phyloP scores from a whole-genome alignment of 805 yeast genomes.

The Brettanomyces custersianus region DNA sequence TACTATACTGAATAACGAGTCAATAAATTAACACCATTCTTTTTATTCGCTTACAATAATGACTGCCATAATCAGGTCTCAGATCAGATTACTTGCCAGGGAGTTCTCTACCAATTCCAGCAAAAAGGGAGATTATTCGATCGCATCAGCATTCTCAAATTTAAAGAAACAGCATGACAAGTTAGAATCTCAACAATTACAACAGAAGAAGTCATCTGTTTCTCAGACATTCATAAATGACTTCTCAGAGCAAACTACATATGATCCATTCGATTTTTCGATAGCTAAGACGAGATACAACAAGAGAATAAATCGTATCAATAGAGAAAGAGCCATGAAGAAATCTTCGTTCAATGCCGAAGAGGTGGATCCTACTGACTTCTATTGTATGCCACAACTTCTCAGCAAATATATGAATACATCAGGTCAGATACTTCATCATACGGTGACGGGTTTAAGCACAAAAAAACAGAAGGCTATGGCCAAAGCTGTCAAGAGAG shows the following conservation, averaged over 20 bases:
- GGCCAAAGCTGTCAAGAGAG: conserved; percentile 70
- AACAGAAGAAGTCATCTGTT: conserved; percentile 24
- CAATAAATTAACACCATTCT: too few species aligned
- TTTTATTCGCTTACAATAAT: too few species aligned
- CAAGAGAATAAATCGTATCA: conserved; percentile 20
- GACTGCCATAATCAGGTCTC: not conserved
- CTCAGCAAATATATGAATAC: conserved; percentile 57
- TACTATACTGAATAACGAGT: too few species aligned
- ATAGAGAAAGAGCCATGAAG: conserved; percentile 16
- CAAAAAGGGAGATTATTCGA: conserved; percentile 5
- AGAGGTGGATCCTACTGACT: conserved; percentile 58
- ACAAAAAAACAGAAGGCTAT: conserved; percentile 60
- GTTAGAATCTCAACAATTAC: conserved; percentile 14
- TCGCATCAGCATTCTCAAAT: conserved; percentile 14
- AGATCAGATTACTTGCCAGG: not conserved
- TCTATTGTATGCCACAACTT: conserved; percentile 63
- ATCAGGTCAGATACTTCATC: conserved; percentile 70
- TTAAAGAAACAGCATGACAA: conserved; percentile 14
- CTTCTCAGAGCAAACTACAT: conserved; percentile 44
- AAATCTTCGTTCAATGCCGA: conserved; percentile 24
- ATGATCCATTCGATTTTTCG: conserved; percentile 79
- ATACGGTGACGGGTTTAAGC: conserved; percentile 61
- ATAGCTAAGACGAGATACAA: conserved; percentile 47
- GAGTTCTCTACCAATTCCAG: not conserved
- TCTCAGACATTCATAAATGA: conserved; percentile 33